phyloP scores from a whole-genome alignment of 495 filamentous ascomycete species.

The Cladorrhinum samala region DNA sequence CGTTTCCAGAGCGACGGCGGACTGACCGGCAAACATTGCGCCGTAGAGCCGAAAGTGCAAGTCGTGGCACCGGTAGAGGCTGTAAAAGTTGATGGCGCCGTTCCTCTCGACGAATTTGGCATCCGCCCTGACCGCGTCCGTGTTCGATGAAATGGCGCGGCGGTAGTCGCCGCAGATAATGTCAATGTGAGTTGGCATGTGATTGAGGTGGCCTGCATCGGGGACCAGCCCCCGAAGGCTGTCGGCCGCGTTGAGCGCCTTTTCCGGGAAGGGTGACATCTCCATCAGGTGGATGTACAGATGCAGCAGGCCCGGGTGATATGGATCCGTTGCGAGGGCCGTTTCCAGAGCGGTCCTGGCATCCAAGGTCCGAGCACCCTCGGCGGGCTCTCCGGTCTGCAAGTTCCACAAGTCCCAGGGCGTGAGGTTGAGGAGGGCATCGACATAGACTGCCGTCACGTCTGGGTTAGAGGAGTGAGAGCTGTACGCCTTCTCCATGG shows the following conservation, averaged over 20 bases:
- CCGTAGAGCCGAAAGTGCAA: conserved; percentile 65
- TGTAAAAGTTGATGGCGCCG: conserved; percentile 58
- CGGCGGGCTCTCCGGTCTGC: conserved; percentile 47
- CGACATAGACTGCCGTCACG: conserved; percentile 55
- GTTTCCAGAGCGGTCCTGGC: conserved; percentile 49
- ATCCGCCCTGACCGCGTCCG: conserved; percentile 57
- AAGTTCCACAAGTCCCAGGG: conserved; percentile 65
- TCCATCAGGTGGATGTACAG: conserved; percentile 71
- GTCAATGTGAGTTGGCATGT: conserved; percentile 68
- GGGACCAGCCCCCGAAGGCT: conserved; percentile 56
- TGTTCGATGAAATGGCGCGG: conserved; percentile 54
- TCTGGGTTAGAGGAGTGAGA: conserved; percentile 53
- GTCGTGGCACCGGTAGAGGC: conserved; percentile 59
- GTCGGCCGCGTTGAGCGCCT: conserved; percentile 50
- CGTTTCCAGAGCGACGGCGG: conserved; percentile 49
- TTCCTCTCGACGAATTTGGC: conserved; percentile 49
- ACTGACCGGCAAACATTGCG: conserved; percentile 63
- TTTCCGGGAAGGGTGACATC: conserved; percentile 59
- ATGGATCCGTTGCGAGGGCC: conserved; percentile 38
- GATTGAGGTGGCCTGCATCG: conserved; percentile 62
- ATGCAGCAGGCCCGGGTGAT: conserved; percentile 62
- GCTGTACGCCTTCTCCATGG: conserved; percentile 53
- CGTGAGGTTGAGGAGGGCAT: conserved; percentile 62
- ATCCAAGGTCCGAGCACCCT: conserved; percentile 51
- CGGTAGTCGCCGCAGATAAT: conserved; percentile 62